These are phyloP conservation scores for Leptodermis oblonga DNA, from an alignment of 257 asterid species.

Conservation along the genomic window DNA sequence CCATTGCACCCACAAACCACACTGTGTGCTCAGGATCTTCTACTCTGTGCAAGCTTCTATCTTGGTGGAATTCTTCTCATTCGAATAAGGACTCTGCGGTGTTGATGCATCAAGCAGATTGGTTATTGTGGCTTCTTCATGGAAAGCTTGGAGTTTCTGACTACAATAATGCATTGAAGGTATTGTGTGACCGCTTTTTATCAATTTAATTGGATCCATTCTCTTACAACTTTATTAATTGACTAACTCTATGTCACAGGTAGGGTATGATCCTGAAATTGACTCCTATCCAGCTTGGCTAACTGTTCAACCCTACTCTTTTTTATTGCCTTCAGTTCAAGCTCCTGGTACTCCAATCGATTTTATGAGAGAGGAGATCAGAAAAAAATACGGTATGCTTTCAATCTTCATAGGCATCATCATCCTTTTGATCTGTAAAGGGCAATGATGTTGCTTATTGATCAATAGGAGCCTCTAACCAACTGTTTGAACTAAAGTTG, in stretches of 20 bases:
- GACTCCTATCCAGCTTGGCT: constrained; percentile 83
- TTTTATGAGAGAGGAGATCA: constrained; percentile 53
- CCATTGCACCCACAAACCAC: constrained; percentile 77
- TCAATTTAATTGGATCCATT: neutral
- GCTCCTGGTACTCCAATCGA: constrained; percentile 83
- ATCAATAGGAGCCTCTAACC: neutral
- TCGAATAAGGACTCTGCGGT: constrained; percentile 48
- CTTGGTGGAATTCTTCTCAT: constrained; percentile 73
- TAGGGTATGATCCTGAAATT: constrained; percentile 84
- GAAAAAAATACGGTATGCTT: constrained; percentile 50
- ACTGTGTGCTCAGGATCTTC: constrained; percentile 91
- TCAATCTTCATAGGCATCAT: neutral
- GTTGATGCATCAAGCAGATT: constrained; percentile 86
- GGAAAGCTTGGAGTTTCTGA: constrained; percentile 88
- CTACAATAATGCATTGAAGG: constrained; percentile 89
- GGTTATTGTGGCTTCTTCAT: constrained; percentile 90
- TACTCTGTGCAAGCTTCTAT: constrained; percentile 79
- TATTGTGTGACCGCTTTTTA: constrained; percentile 15
- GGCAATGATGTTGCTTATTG: neutral
- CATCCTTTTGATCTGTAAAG: constrained; percentile 7
- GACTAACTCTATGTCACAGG: constrained; percentile 34
- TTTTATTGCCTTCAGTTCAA: constrained; percentile 57
- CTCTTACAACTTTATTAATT: too few species aligned
- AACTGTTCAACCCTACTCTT: constrained; percentile 63
- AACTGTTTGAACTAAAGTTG: neutral